These are phyloP conservation scores for Chalciporus chontae DNA, from an alignment of 768 basidiomycete species.

Conservation along the genomic window DNA sequence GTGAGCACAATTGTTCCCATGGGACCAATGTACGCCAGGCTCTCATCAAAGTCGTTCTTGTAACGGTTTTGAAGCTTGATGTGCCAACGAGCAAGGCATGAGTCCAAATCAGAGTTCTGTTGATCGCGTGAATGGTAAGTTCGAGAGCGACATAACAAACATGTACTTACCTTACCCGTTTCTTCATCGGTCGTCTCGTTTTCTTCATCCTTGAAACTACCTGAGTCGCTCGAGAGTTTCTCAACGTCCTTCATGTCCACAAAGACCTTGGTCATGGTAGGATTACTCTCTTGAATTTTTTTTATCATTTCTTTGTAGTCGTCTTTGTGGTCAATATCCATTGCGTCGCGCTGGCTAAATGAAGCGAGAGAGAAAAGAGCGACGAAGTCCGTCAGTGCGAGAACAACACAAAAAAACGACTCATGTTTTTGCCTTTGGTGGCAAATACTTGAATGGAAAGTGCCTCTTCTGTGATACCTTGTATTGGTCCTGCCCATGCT, in stretches of 20 bases:
- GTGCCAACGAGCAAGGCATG: neutral
- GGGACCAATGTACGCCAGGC: slow-evolving; percentile 4
- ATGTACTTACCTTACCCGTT: neutral
- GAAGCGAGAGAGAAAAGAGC: too few relatives aligned
- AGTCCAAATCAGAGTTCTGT: neutral
- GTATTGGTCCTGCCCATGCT: neutral
- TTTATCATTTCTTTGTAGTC: slow-evolving; percentile 17
- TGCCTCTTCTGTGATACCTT: neutral
- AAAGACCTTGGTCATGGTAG: neutral
- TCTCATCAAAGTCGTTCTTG: slow-evolving; percentile 4
- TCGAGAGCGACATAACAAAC: too few relatives aligned
- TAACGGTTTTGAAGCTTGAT: slow-evolving; percentile 3
- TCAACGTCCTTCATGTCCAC: slow-evolving; percentile 6
- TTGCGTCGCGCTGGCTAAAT: neutral
- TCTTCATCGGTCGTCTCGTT: neutral
- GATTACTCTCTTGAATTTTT: slow-evolving; percentile 1
- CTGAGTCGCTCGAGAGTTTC: neutral
- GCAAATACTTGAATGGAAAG: neutral
- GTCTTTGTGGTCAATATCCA: slow-evolving; percentile 9
- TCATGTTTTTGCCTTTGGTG: neutral
- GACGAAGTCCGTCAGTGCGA: too few relatives aligned
- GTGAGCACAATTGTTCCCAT: neutral
- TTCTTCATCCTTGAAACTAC: neutral
- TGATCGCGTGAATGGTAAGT: too few relatives aligned
- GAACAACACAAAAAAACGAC: too few relatives aligned